A percentile compares a stretch with the other conserved stretches of the same genome.
These are phyloP conservation scores for Pseudofabraea citricarpa DNA, from an alignment of 2,329 filamentous ascomycete genomes.

Conservation along the genomic window DNA sequence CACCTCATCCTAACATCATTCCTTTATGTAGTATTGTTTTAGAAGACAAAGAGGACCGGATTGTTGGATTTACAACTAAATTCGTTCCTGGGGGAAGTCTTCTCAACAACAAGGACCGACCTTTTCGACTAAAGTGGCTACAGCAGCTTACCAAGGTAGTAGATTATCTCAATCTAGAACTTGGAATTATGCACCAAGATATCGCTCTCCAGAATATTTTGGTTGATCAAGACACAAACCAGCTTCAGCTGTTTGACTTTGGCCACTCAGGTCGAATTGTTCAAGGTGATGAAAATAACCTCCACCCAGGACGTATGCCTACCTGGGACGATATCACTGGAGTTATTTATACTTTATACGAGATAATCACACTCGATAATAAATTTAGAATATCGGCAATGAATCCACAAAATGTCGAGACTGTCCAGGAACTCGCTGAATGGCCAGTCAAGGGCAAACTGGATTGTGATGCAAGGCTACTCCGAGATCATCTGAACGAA, in stretches of 20 bases:
- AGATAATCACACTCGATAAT: no score
- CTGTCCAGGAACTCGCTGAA: no score
- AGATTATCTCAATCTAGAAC: conserved; percentile 32
- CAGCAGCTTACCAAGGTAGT: conserved; percentile 31
- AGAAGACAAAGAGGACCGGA: conserved; percentile 26
- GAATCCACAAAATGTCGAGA: no score
- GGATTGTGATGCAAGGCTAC: no score
- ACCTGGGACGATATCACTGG: no score
- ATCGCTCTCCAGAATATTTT: conserved; percentile 33
- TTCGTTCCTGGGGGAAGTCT: conserved; percentile 31
- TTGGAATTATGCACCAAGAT: conserved; percentile 35
- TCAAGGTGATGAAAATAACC: no score
- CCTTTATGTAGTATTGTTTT: conserved; percentile 31
- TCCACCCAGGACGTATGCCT: no score
- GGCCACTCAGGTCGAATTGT: no score
- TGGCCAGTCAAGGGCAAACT: no score
- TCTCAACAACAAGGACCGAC: conserved; percentile 23
- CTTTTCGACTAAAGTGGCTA: conserved; percentile 33
- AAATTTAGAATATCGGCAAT: no score
- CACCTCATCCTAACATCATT: conserved; percentile 32
- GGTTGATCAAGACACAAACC: conserved; percentile 28
- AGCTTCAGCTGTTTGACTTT: conserved; percentile 34
- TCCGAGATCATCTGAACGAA: no score
- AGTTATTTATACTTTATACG: no score
- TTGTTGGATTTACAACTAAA: conserved; percentile 33